These are phyloP conservation scores for Alternaria metachromatica DNA, from an alignment of 2,329 filamentous ascomycete genomes.

Conservation along the genomic window DNA sequence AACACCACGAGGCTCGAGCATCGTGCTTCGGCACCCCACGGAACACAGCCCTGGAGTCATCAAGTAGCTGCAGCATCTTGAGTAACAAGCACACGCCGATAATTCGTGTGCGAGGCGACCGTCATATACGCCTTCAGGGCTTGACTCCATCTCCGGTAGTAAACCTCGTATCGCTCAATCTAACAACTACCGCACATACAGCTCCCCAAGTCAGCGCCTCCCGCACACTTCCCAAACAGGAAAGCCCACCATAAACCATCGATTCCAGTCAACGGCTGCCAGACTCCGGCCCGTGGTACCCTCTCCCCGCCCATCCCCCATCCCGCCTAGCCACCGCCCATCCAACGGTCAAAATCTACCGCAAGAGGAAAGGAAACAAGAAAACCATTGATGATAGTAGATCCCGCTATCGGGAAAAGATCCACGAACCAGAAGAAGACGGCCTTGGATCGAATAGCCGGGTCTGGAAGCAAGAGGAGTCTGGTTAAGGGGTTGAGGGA, in stretches of 20 bases:
- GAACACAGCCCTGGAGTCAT: background rate
- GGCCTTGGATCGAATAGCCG: background rate
- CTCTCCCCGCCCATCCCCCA: background rate
- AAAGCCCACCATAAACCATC: background rate
- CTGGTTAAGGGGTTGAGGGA: background rate
- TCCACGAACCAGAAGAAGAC: constrained; percentile 1
- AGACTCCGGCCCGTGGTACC: background rate
- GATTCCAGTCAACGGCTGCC: constrained; percentile 10
- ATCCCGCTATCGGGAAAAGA: constrained; percentile 4
- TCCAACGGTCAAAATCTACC: constrained; percentile 1
- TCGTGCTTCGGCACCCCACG: background rate
- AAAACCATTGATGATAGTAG: constrained; percentile 1
- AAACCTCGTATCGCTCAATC: background rate
- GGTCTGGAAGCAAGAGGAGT: background rate
- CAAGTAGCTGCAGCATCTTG: background rate
- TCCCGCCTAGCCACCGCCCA: background rate
- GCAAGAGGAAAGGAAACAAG: background rate
- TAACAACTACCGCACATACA: background rate
- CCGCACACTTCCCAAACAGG: constrained; percentile 3
- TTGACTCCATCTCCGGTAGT: background rate
- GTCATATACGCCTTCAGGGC: background rate
- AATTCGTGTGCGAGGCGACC: background rate
- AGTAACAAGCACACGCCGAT: background rate
- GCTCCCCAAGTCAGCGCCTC: background rate
- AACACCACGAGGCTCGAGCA: background rate